Evolutionary conservation across 2,329 filamentous ascomycete genomes (phyloP), one percentile per base, ranked within the genome.

Genomic region (Purpureocillium takamizusanense): DNA sequence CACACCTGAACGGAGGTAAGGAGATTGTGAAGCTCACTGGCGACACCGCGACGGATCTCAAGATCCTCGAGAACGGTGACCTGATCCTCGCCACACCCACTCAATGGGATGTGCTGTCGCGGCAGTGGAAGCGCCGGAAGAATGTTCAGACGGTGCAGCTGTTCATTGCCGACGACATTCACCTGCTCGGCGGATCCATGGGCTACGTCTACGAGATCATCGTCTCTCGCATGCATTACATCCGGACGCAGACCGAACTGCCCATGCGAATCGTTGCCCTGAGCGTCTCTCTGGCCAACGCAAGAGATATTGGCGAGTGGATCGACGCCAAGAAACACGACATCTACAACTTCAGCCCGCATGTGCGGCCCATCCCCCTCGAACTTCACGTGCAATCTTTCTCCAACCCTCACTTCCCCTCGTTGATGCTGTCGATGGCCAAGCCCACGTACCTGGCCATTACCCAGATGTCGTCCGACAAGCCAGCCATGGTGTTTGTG

Each of bases 371-470:
- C 1, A 79, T 95, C 14, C 89, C 90, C 16, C 68, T 98, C 25
- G 90, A 97, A 59, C 76, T 98, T 41, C 88, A 95, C 57, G 83
- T 98, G 35, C 92, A 98, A 61, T 90, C 89, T 1, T 98, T 92
- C 65, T 86, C 82, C 21, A 94, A 95, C 43, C 88, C 94, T 34
- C 94, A 98, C 57, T 95, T 95, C 66, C 94, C 92, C 4, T 97
- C 92, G 10, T 74, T 98, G 31, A 98, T 98, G 92, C 76, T 98
- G 49, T 89, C 92, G 12, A 98, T 98, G 92, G 87, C 89, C 13
- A 90, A 94, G 60, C 94, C 94, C 15, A 83, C 87, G 1, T 97
- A 95, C 59, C 70, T 86, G 43, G 85, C 90, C 3, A 86, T 98
- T 48, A 76, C 87, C 3, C 87, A 94, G 52, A 76, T 94, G 58